These are phyloP conservation scores for Colletotrichum plurivorum DNA, from an alignment of 2,329 filamentous ascomycete species.

Conservation along the genomic window DNA sequence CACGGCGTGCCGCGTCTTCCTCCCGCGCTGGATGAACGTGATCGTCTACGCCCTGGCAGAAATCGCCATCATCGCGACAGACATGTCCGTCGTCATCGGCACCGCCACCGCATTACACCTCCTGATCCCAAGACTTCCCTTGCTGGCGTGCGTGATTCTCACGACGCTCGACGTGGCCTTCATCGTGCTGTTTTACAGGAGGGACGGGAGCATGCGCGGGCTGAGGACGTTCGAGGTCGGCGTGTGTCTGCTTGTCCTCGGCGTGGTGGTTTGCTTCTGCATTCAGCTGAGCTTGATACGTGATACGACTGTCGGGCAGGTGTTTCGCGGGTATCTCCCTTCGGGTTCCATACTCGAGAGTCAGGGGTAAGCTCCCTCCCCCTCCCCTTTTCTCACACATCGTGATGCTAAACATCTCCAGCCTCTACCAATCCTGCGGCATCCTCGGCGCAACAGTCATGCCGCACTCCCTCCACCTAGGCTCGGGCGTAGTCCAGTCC, in stretches of 20 bases:
- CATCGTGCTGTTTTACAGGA: conserved; percentile 76
- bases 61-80: conserved; percentile 78
- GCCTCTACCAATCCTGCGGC: conserved; percentile 78
- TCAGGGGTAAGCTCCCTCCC: conserved; percentile 57
- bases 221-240: conserved; percentile 75
- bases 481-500: conserved; percentile 77
- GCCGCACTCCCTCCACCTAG: conserved; percentile 78
- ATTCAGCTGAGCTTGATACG: conserved; percentile 76
- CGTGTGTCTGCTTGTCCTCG: conserved; percentile 74
- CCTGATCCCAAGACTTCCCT: conserved; percentile 72
- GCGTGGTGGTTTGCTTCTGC: conserved; percentile 78
- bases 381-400: neutral
- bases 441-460: conserved; percentile 85
- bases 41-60: conserved; percentile 75
- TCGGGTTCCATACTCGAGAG: conserved; percentile 71
- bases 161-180: conserved; percentile 78
- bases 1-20: conserved; percentile 74
- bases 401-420: conserved; percentile 19
- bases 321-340: conserved; percentile 77
- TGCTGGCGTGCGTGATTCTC: conserved; percentile 77
- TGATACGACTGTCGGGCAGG: conserved; percentile 67
- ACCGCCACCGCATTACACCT: conserved; percentile 79
- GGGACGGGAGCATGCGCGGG: conserved; percentile 70
- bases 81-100: conserved; percentile 81
- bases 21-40: conserved; percentile 76